Conservation (phyloP, 495 filamentous ascomycete species). For the Oidiodendron maius region DNA sequence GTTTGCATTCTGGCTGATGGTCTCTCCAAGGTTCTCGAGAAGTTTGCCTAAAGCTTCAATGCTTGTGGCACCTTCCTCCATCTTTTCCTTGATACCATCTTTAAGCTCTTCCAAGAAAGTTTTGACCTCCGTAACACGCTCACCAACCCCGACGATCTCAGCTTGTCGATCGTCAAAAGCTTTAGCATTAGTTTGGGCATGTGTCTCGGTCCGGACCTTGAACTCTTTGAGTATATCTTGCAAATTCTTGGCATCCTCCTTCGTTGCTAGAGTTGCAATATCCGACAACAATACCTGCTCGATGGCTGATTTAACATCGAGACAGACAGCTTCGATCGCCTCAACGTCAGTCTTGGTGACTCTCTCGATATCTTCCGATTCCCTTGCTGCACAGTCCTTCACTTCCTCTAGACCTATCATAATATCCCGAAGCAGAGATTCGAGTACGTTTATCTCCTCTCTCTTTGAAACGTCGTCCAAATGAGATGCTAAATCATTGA, state of each 20-base stretch:
- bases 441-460: conserved; percentile 70
- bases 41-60: conserved; percentile 48
- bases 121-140: conserved; percentile 46
- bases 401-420: conserved; percentile 69
- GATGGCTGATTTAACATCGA: conserved; percentile 71
- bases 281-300: conserved; percentile 65
- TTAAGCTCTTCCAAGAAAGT: conserved; percentile 45
- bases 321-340: conserved; percentile 67
- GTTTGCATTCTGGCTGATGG: conserved; percentile 47
- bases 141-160: conserved; percentile 43
- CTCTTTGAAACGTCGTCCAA: conserved; percentile 63
- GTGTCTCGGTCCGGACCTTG: conserved; percentile 59
- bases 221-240: conserved; percentile 61
- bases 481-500: conserved; percentile 52
- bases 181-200: conserved; percentile 69
- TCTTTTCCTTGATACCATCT: conserved; percentile 36
- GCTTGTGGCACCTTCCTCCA: conserved; percentile 43
- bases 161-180: conserved; percentile 68
- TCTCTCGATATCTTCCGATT: conserved; percentile 58
- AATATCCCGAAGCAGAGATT: conserved; percentile 69
- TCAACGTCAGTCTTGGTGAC: conserved; percentile 75
- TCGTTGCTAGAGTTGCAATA: conserved; percentile 58
- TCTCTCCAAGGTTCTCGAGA: conserved; percentile 55
- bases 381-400: conserved; percentile 53
- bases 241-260: conserved; percentile 47